phyloP scores from a whole-genome alignment of 148 eudicot genomes.

The Selenicereus undatus region DNA sequence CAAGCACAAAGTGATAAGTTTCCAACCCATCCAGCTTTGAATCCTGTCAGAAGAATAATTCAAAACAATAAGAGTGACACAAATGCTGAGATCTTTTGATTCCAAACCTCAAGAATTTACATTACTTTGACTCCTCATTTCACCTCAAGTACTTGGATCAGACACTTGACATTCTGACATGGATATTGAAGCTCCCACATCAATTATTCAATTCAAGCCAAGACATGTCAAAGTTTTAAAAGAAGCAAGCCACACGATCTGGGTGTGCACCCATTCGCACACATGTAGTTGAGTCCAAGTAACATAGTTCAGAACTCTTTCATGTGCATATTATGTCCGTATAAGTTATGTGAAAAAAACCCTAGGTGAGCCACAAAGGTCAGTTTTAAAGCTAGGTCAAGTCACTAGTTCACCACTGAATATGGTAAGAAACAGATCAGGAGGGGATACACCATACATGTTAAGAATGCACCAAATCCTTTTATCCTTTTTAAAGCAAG shows the following conservation, averaged over 20 bases:
- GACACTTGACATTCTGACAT: not conserved
- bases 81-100: not conserved
- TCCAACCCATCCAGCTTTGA: conserved; percentile 52
- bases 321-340: not conserved
- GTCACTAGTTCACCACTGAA: not conserved
- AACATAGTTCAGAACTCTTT: not conserved
- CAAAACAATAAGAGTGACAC: not conserved
- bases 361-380: not conserved
- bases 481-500: not conserved
- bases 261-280: not conserved
- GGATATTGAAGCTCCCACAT: not conserved
- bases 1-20: conserved; percentile 74
- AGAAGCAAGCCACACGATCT: not conserved
- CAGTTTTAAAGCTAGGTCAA: not conserved
- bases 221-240: not conserved
- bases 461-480: not conserved
- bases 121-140: not conserved
- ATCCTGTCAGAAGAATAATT: conserved; percentile 41
- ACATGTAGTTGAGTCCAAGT: not conserved
- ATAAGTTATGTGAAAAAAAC: no score
- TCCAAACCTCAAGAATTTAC: not conserved
- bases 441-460: not conserved
- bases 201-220: not conserved
- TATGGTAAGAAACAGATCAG: not conserved
- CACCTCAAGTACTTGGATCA: not conserved